Conservation (phyloP, 2,329 filamentous ascomycete species). For the Blastomyces emzantsi region DNA sequence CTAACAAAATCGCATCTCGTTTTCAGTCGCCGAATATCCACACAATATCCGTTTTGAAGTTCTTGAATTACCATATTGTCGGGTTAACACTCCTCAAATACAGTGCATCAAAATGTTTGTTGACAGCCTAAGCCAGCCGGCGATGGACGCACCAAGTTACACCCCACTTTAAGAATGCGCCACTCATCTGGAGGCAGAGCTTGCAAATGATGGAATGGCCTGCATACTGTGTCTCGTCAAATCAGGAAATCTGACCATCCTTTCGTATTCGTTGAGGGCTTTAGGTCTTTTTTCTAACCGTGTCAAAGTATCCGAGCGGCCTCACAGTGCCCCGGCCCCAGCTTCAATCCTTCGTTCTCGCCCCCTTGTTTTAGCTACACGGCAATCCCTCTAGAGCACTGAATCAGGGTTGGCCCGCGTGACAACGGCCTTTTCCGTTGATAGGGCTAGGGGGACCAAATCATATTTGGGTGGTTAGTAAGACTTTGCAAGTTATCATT, state of each 20-base stretch:
- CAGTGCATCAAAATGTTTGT: not conserved
- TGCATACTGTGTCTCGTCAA: not conserved
- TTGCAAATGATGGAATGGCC: not conserved
- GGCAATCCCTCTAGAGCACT: not conserved
- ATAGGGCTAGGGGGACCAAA: not conserved
- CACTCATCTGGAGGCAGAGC: conserved; percentile 1
- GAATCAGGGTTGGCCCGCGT: not conserved
- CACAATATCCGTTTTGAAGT: not conserved
- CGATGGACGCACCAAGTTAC: not conserved
- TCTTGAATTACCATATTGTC: not conserved
- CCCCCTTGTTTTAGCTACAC: not conserved
- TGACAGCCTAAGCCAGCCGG: not conserved
- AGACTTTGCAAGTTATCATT: not conserved
- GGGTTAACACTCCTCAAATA: conserved; percentile 4
- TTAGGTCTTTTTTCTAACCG: not conserved
- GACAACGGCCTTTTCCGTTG: not conserved
- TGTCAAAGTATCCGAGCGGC: not conserved
- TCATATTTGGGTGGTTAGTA: not conserved
- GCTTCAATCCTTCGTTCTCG: not conserved
- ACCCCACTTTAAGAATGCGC: not conserved
- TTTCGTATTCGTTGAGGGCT: not conserved
- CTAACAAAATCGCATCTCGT: conserved; percentile 3
- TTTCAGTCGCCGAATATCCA: not conserved
- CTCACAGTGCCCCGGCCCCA: not conserved
- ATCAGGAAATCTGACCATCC: not conserved